Base-by-base conservation (phyloP, 2,329 filamentous ascomycete genomes). In the Arthrobotrys megalospora region DNA sequence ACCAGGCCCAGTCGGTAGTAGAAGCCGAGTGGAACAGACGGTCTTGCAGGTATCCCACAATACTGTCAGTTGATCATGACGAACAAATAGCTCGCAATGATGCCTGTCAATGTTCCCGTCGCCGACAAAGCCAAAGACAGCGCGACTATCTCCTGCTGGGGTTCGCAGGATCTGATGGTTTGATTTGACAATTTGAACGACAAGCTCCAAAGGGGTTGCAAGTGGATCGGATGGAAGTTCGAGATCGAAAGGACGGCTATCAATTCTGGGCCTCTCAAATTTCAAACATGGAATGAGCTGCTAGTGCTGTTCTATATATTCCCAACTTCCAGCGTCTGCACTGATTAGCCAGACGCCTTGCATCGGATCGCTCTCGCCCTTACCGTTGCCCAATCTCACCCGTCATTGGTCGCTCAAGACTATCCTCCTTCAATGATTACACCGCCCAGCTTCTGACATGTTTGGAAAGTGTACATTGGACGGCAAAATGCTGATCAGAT, bases 91-190 rank as follows among this genome's bases (percentile, higher is more conserved):
- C 72, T 76, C 72, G 64, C 21, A 63, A 69, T 69, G 65, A 76
- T 76, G 72, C 72, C 58, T 76, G 72, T 70, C 72, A 76, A 60
- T 69, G 48, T 65, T 76, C 65, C 72, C 65, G 65, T 76, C 72
- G 72, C 55, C 65, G 72, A 76, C 55, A 68, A 28, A 70, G 53
- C 38, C 36, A 34, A 60, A 60, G 36, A 10, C 55, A 12, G 34
- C 55, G 47, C 58, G 38, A 28, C 55, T 47, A 55, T 69, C 36
- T 43, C 60, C 41, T 50, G 32, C 65, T 21, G 47, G 72, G 72
- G 55, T 68, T 64, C 62, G 41, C 36, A 38, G 63, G 63, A 67
- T 62, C 50, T 19, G 32, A 10, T 43, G 24, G 45, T 63, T 73
- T 48, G 41, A 60, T 73, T 43, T 48, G 70, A 66, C 45, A 50